Evolutionary conservation across 495 filamentous ascomycete species (phyloP).

Genomic region (Penicillium canariense): DNA sequence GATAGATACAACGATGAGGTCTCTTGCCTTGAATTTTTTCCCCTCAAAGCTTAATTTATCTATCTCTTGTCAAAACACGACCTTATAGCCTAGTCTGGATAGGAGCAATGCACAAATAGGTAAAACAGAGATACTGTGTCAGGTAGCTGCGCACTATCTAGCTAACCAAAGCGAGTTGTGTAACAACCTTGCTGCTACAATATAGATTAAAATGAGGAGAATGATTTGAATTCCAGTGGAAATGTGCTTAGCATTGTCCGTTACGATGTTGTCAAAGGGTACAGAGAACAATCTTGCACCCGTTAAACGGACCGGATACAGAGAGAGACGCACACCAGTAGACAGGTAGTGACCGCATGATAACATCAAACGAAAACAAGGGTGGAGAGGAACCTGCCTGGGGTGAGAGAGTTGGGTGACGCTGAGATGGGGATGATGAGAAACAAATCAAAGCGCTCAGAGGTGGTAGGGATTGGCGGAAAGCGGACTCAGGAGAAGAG

Average conservation of each 20-base stretch:
- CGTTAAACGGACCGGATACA: slow-evolving; percentile 4
- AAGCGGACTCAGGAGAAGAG: slow-evolving; percentile 4
- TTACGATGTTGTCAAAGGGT: slow-evolving; percentile 19
- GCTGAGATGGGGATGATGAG: slow-evolving; percentile 25
- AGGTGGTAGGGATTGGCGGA: slow-evolving; percentile 1
- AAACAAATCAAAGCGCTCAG: slow-evolving; percentile 28
- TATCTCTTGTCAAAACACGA: neutral
- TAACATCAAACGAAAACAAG: slow-evolving; percentile 22
- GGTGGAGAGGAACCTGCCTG: slow-evolving; percentile 26
- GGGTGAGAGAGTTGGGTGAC: slow-evolving; percentile 16
- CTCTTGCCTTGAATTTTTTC: neutral
- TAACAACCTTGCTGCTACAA: no score
- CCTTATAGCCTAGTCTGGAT: no score
- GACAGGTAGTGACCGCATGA: slow-evolving; percentile 27
- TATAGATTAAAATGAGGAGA: no score
- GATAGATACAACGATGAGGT: slow-evolving; percentile 15
- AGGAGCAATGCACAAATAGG: no score
- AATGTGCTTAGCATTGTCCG: slow-evolving; percentile 20
- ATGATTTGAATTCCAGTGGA: neutral
- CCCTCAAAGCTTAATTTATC: neutral
- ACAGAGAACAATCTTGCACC: slow-evolving; percentile 17
- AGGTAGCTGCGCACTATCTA: no score
- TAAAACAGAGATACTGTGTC: no score
- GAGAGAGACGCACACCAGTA: slow-evolving; percentile 4
- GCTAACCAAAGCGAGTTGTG: no score